Evolutionary conservation across 2,329 filamentous ascomycete genomes (phyloP), one percentile per base, ranked within the genome.

Genomic region (Pseudogymnoascus sp.): DNA sequence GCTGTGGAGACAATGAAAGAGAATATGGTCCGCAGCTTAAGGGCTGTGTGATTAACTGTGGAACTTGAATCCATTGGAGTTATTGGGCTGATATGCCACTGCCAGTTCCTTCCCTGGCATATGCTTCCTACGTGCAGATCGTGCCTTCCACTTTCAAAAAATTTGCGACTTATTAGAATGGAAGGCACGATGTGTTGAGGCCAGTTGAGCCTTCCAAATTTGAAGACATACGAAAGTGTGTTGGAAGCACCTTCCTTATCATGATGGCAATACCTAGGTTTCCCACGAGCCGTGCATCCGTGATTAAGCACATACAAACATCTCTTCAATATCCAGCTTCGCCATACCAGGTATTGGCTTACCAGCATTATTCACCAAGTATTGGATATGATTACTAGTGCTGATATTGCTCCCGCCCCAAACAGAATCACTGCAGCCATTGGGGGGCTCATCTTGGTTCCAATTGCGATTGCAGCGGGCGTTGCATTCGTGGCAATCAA

Each of bases 1-100:
- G 80, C 84, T 37, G 73, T 86, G 10, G 78, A 82, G 52, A 75
- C 76, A 2, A 75, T 84, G 35, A 84, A 82, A 67, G 78, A 82
- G 59, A 83, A 82, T 61, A 73, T 87, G 13, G 72, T 78, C 56
- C 78, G 79, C 58, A 67, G 65, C 57, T 28, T 69, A 34, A 63
- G 83, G 79, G 13, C 67, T 81, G 38, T 12, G 30, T 48, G 23
- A 48, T 28, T 28, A 9, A 45, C 39, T 12, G 2, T 5, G 21
- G 7, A 3, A 45, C 21, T 41, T 41, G 38, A 6, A n/a, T 45
- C 39, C 13, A 15, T n/a, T 13, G 21, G 19, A 13, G 3, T 21
- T 23, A 41, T 41, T 45, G 13, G 41, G 21, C 21, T 48, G 21
- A 26, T 26, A 10, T 15, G 13, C 13, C 13, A 45, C 7, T 26